phyloP scores from a whole-genome alignment of 768 basidiomycete genomes.

The Sporobolomyces roseus region DNA sequence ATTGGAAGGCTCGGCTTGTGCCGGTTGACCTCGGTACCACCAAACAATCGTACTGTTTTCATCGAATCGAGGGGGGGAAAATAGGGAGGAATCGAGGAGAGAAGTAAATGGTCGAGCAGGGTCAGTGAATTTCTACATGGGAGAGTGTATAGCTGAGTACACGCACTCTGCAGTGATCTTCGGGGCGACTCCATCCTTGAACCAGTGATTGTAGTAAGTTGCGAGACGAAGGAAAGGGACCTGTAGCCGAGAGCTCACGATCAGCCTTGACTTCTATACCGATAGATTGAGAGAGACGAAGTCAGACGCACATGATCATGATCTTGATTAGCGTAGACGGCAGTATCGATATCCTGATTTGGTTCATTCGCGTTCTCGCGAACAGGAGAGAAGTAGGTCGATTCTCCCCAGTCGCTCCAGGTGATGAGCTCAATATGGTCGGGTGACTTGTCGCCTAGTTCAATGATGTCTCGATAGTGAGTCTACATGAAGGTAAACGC shows the following conservation, averaged over 20 bases:
- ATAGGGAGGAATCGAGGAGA: not conserved
- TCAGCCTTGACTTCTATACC: no score
- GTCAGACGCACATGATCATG: constrained; percentile 28
- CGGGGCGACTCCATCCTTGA: constrained; percentile 22
- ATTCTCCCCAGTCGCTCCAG: constrained; percentile 32
- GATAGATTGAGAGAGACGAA: no score
- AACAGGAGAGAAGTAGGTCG: constrained; percentile 20
- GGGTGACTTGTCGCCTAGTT: constrained; percentile 12
- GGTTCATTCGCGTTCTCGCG: constrained; percentile 6
- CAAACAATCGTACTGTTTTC: constrained; percentile 12
- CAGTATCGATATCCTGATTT: constrained; percentile 12
- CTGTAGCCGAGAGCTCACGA: no score
- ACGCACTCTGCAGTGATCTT: constrained; percentile 17
- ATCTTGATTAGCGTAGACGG: constrained; percentile 6
- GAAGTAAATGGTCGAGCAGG: not conserved
- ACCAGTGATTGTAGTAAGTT: constrained; percentile 25
- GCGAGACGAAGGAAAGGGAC: constrained; percentile 12
- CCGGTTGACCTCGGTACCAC: constrained; percentile 18
- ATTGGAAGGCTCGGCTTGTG: not conserved
- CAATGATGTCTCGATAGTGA: constrained; percentile 18
- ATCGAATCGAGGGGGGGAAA: no score
- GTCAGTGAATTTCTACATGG: not conserved
- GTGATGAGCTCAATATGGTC: constrained; percentile 32
- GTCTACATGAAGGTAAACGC: not conserved
- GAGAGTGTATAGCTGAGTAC: not conserved